Conservation (phyloP, 495 filamentous ascomycete genomes). For the Penicillium macrosclerotiorum region DNA sequence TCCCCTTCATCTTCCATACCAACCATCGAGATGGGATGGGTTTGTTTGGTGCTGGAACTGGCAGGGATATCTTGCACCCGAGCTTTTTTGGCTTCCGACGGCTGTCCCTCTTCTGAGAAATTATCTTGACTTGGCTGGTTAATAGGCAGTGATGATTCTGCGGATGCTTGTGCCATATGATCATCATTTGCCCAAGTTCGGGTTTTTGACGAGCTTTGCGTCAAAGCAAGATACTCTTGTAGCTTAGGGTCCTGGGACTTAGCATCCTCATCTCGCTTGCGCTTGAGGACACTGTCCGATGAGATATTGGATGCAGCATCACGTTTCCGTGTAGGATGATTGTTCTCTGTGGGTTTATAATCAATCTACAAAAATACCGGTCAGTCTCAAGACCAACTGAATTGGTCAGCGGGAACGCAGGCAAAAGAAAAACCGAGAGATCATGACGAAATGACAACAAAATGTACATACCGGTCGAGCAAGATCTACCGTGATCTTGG, state of each 20-base stretch:
- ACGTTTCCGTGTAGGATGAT: constrained; percentile 33
- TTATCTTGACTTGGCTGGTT: constrained; percentile 25
- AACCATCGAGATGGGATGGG: constrained; percentile 29
- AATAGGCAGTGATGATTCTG: constrained; percentile 18
- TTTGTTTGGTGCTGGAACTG: constrained; percentile 4
- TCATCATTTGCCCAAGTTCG: constrained; percentile 66
- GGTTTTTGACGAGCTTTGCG: constrained; percentile 66
- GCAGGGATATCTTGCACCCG: constrained; percentile 24
- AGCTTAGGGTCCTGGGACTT: constrained; percentile 68
- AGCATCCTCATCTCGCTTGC: constrained; percentile 50
- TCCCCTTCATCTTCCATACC: constrained; percentile 14
- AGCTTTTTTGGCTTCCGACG: constrained; percentile 44
- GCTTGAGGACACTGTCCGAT: constrained; percentile 46
- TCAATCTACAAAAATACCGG: constrained; percentile 41
- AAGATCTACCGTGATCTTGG: constrained; percentile 88
- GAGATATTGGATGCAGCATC: constrained; percentile 26
- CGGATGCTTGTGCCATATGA: constrained; percentile 35
- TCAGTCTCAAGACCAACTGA: constrained; percentile 49
- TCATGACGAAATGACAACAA: constrained; percentile 1
- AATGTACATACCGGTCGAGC: constrained; percentile 71
- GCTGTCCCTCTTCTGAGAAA: constrained; percentile 34
- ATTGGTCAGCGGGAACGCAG: constrained; percentile 43
- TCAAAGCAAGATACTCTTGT: constrained; percentile 81
- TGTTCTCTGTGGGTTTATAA: constrained; percentile 33
- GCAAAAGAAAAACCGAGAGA: constrained; percentile 19